A percentile compares a stretch with the other conserved stretches of the same genome.
phyloP scores from a whole-genome alignment of 352 stramenopile species.

The Phytopythium kandeliae region DNA sequence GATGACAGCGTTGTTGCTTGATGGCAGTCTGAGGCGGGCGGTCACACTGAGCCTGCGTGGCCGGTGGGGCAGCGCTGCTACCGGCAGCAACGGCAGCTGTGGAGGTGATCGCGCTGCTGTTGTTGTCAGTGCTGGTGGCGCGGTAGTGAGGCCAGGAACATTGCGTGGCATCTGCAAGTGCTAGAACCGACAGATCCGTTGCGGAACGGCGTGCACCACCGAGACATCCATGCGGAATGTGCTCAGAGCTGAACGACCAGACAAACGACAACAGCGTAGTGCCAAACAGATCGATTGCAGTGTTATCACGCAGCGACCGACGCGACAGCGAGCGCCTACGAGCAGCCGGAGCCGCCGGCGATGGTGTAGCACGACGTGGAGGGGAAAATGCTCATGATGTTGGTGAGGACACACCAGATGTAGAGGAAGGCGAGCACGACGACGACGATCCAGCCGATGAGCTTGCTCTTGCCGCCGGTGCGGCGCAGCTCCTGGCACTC shows the following conservation, averaged over 20 bases:
- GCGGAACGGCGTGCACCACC: too few species aligned
- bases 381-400: conserved; percentile 47
- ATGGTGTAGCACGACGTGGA: conserved; percentile 37
- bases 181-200: too few species aligned
- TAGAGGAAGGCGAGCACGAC: conserved; percentile 30
- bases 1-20: too few species aligned
- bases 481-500: conserved; percentile 39
- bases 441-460: conserved; percentile 25
- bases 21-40: too few species aligned
- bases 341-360: conserved; percentile 31
- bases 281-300: not conserved
- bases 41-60: too few species aligned
- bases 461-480: conserved; percentile 26
- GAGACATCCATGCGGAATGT: too few species aligned
- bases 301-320: too few species aligned
- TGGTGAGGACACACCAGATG: conserved; percentile 40
- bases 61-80: not conserved
- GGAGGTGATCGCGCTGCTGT: not conserved
- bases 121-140: too few species aligned
- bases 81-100: not conserved
- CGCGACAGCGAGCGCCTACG: not conserved
- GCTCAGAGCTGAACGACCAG: too few species aligned
- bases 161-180: not conserved
- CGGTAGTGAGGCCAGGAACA: too few species aligned
- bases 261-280: too few species aligned